phyloP scores from a whole-genome alignment of 2,329 filamentous ascomycete species.

The Amesomyces nigricolor region DNA sequence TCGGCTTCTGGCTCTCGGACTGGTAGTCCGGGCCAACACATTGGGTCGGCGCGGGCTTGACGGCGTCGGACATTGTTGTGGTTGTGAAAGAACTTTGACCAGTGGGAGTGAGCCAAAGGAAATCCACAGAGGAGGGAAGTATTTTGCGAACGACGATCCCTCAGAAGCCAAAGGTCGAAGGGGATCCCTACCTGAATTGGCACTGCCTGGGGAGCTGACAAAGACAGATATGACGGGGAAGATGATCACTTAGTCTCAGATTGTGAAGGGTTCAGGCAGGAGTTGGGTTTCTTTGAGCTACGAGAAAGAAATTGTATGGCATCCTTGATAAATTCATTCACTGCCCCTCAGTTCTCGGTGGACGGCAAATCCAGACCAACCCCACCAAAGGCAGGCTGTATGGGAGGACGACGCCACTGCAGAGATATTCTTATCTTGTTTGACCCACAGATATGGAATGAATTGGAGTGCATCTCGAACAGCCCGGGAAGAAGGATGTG shows the following conservation, averaged over 20 bases:
- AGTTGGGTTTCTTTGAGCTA: not conserved
- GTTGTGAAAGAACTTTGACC: not conserved
- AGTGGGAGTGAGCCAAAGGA: conserved; percentile 8
- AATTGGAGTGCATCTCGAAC: not conserved
- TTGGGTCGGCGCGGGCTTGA: conserved; percentile 42
- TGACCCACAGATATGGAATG: not conserved
- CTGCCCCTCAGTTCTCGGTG: conserved; percentile 2
- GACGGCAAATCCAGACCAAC: conserved; percentile 9
- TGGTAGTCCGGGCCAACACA: conserved; percentile 77
- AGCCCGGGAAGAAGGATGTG: not conserved
- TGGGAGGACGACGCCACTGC: not conserved
- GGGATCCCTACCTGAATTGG: not conserved
- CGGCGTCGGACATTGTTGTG: conserved; percentile 32
- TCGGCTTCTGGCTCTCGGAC: conserved; percentile 70
- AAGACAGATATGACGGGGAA: not conserved
- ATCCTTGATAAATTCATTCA: conserved; percentile 1
- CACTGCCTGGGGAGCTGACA: not conserved
- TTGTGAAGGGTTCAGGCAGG: not conserved
- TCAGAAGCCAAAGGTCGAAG: not conserved
- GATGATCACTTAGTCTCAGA: not conserved
- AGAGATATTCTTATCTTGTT: not conserved
- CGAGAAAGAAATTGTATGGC: not conserved
- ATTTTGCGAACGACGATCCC: not conserved
- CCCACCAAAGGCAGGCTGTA: conserved; percentile 9
- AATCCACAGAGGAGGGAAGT: not conserved